Conservation (phyloP, 495 filamentous ascomycete species). For the Trichoderma gamsii region DNA sequence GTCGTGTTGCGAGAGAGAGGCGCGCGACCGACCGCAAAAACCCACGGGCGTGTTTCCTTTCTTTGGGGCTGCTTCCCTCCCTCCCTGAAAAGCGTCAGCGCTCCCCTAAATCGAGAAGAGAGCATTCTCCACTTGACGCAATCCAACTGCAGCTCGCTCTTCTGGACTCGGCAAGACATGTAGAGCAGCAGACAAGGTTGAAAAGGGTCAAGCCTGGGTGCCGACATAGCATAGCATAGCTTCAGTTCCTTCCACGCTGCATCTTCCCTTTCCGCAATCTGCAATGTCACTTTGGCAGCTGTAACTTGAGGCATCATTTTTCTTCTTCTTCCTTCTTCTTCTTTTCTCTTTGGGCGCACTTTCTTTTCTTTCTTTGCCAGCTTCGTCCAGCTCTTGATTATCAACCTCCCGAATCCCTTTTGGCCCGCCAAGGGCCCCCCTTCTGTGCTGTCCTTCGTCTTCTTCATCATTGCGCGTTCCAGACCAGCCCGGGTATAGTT, state of each 20-base stretch:
- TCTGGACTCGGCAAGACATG: neutral
- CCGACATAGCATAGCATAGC: too few relatives aligned
- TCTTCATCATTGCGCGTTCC: neutral
- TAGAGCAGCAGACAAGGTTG: neutral
- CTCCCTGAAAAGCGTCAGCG: neutral
- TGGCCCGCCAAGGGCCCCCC: neutral
- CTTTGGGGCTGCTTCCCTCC: neutral
- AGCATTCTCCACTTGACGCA: neutral
- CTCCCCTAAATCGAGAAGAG: neutral
- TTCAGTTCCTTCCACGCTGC: neutral
- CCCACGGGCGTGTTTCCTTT: neutral
- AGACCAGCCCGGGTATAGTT: neutral
- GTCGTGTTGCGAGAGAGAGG: neutral
- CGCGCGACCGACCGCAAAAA: neutral
- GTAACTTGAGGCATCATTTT: neutral
- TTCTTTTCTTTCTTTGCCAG: neutral
- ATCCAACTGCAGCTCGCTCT: neutral
- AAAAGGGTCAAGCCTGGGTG: slow-evolving; percentile 1
- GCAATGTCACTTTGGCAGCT: neutral
- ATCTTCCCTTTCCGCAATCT: neutral
- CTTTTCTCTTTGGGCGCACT: neutral
- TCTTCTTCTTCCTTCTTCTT: neutral
- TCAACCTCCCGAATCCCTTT: neutral
- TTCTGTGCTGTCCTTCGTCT: neutral
- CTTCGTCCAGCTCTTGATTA: neutral